Base-by-base conservation (phyloP, 768 basidiomycete genomes). In the Kwoniella sp. region DNA sequence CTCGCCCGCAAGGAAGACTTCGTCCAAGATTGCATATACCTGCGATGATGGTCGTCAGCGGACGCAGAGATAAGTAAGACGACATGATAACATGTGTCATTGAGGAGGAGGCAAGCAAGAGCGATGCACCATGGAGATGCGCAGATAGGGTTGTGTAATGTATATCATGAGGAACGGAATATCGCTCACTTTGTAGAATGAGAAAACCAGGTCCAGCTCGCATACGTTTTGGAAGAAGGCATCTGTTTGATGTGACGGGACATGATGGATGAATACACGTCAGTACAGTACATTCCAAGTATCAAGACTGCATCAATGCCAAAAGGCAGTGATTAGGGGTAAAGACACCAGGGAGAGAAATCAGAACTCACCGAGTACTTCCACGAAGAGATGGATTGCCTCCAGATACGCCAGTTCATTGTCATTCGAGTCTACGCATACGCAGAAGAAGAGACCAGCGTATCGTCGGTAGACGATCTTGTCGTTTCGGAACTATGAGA, bases 201-300 rank as follows among this genome's bases (percentile, higher is more conserved):
- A 97, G 84, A 98, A 99, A 1, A 99, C 96, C 0, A 99, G 86
- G 77, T 98, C 96, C 30, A 97, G 84, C 81, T 97, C 94, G 83
- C 96, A 97, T 1, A 99, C 96, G 72, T 99, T 98, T 78, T 97
- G 93, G 75, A 99, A 99, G 84, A 98, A 99, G 0, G 93, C 88
- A 79, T 98, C 95, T 96, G 63, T n/a, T 47, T 31, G 7, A 61
- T 7, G 55, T 4, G 29, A 48, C 12, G 60, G 8, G n/a, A 5
- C 34, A 34, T 5, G 13, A 34, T 13, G 13, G 34, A 13, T 34
- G 13, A 34, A 34, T 13, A 13, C 17, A 34, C 12, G 7, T 47
- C 52, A 22, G 31, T 52, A 29, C 13, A 15, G 26, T 25, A 15
- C 23, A 11, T 23, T 57, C 8, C 22, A 1, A 26, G 29, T 66